phyloP scores from a whole-genome alignment of 2,329 filamentous ascomycete species.

The Trichophyton mentagrophytes region DNA sequence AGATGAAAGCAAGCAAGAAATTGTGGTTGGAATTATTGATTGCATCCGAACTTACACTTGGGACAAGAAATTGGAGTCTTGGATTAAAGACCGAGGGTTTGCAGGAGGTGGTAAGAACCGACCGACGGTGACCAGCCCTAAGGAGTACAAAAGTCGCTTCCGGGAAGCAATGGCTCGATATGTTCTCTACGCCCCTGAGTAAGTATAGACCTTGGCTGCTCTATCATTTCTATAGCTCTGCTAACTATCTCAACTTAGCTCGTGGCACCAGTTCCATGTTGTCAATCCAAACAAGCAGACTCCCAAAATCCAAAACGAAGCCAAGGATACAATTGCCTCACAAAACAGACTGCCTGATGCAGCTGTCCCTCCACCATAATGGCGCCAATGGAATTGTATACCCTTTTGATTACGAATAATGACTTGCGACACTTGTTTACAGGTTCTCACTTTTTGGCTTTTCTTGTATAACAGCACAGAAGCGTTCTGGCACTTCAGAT shows the following conservation, averaged over 20 bases:
- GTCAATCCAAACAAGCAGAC: conserved; percentile 4
- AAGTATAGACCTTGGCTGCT: conserved; percentile 14
- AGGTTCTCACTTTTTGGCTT: background rate
- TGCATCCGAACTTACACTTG: conserved; percentile 98
- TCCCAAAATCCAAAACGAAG: background rate
- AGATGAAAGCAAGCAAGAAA: conserved; percentile 75
- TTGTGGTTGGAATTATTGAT: conserved; percentile 95
- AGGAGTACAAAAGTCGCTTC: conserved; percentile 94
- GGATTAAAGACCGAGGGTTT: conserved; percentile 95
- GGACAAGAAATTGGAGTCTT: conserved; percentile 99
- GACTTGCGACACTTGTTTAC: background rate
- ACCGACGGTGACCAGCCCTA: conserved; percentile 91
- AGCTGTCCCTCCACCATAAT: background rate
- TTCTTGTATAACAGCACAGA: background rate
- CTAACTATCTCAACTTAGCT: conserved; percentile 4
- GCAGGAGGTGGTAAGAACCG: conserved; percentile 65
- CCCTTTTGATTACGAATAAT: background rate
- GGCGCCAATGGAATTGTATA: background rate
- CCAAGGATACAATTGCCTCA: background rate
- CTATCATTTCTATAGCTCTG: background rate
- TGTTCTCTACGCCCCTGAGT: conserved; percentile 41
- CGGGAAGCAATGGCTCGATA: conserved; percentile 91
- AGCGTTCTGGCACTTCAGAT: background rate
- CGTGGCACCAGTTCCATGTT: conserved; percentile 14
- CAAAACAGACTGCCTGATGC: background rate